Percentiles rank a stretch among this genome's conserved stretches.
These are phyloP conservation scores for Funneliformis geosporum DNA, from an alignment of 192 early-diverging fungal genomes.

Conservation along the genomic window DNA sequence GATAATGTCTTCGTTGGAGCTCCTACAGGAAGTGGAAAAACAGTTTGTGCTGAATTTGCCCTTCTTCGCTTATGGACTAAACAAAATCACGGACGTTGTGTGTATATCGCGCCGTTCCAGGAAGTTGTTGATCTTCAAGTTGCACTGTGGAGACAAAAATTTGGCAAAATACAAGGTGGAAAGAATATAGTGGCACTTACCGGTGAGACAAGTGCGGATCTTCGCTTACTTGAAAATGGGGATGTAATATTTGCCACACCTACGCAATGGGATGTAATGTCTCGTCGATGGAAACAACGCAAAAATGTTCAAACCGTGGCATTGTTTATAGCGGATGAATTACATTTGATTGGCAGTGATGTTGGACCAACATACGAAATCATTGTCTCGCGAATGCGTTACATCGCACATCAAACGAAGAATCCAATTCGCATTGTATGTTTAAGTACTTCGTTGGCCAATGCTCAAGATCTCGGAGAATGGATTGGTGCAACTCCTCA, in stretches of 20 bases:
- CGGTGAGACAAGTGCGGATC: conserved; percentile 86
- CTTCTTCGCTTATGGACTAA: conserved; percentile 83
- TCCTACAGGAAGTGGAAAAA: conserved; percentile 93
- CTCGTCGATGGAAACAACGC: conserved; percentile 93
- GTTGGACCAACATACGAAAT: conserved; percentile 91
- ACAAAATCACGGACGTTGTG: conserved; percentile 63
- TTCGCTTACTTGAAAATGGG: conserved; percentile 87
- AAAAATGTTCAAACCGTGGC: conserved; percentile 89
- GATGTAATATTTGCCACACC: conserved; percentile 92
- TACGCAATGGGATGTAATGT: conserved; percentile 91
- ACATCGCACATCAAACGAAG: conserved; percentile 79
- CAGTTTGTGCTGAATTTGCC: conserved; percentile 93
- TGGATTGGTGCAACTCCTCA: conserved; percentile 88
- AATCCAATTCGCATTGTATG: conserved; percentile 89
- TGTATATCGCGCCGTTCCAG: conserved; percentile 92
- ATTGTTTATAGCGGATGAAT: conserved; percentile 90
- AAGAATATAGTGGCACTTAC: conserved; percentile 88
- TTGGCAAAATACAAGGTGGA: conserved; percentile 79
- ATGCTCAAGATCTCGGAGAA: conserved; percentile 96
- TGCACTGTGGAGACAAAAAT: conserved; percentile 80
- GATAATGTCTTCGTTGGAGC: conserved; percentile 92
- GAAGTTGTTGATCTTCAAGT: conserved; percentile 77
- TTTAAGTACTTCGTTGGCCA: conserved; percentile 87
- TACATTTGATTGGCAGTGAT: conserved; percentile 92
- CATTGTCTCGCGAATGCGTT: conserved; percentile 91